phyloP scores from a whole-genome alignment of 805 yeast genomes.

The Kuraishia ogatae region DNA sequence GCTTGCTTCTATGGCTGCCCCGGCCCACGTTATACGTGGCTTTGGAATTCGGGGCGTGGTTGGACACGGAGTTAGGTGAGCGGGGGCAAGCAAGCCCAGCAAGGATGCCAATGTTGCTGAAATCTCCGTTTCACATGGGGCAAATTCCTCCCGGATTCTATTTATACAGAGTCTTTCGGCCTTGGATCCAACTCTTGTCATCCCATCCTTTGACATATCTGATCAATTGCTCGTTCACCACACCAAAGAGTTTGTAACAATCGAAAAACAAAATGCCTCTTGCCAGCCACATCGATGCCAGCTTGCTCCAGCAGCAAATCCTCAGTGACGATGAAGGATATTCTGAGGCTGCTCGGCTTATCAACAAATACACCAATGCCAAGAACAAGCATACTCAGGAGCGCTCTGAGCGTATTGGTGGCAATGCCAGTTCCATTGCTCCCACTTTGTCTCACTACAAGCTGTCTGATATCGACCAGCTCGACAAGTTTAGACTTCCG shows the following conservation, averaged over 20 bases:
- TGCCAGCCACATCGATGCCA: conserved; percentile 36
- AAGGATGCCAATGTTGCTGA: background rate
- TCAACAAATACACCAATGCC: conserved; percentile 12
- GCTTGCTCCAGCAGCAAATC: conserved; percentile 22
- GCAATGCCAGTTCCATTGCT: background rate
- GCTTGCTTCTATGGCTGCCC: conserved; percentile 11
- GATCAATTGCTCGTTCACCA: background rate
- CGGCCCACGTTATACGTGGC: conserved; percentile 10
- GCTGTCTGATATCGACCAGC: conserved; percentile 15
- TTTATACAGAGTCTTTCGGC: background rate
- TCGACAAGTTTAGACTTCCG: conserved; percentile 54
- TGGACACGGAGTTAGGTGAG: background rate
- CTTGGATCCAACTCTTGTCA: background rate
- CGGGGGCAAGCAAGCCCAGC: background rate
- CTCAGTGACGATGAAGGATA: background rate
- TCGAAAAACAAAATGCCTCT: conserved; percentile 32
- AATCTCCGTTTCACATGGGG: background rate
- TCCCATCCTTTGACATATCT: background rate
- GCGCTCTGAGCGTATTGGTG: background rate
- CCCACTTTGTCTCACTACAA: conserved; percentile 13
- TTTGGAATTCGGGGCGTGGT: conserved; percentile 6
- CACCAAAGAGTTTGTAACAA: background rate
- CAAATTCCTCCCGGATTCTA: background rate
- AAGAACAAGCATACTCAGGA: conserved; percentile 5
- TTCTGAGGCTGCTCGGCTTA: conserved; percentile 6